Evolutionary conservation across 805 yeast genomes (phyloP).

Genomic region (Candida maltosa): DNA sequence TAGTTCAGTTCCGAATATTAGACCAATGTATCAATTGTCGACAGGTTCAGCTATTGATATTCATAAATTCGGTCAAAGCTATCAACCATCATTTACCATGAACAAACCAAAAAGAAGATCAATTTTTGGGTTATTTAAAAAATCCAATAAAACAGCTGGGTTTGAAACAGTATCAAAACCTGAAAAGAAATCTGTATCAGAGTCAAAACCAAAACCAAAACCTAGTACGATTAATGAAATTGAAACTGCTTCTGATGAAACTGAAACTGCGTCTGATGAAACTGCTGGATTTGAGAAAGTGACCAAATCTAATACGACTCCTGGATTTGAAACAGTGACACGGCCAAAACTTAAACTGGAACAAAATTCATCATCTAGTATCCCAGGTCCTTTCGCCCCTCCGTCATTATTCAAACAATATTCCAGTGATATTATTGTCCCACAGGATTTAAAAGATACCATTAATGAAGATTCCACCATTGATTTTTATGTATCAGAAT

Average conservation of each 20-base stretch:
- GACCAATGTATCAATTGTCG: slow-evolving; percentile 14
- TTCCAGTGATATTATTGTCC: too few relatives aligned
- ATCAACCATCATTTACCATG: slow-evolving; percentile 32
- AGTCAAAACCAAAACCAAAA: not conserved
- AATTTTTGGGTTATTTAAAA: slow-evolving; percentile 34
- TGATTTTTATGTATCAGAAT: slow-evolving; percentile 35
- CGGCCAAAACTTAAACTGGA: too few relatives aligned
- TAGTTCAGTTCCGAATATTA: slow-evolving; percentile 7
- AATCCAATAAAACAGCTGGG: slow-evolving; percentile 11
- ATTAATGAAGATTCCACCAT: slow-evolving; percentile 36
- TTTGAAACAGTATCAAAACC: too few relatives aligned
- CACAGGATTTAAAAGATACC: slow-evolving; percentile 31
- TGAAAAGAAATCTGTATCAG: not conserved
- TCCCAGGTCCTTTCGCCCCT: slow-evolving; percentile 43
- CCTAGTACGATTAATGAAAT: not conserved
- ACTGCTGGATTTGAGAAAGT: too few relatives aligned
- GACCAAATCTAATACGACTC: slow-evolving; percentile 2
- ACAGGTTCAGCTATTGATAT: slow-evolving; percentile 39
- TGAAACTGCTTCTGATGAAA: too few relatives aligned
- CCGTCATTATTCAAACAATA: too few relatives aligned
- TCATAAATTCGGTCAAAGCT: slow-evolving; percentile 34
- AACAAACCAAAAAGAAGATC: slow-evolving; percentile 21
- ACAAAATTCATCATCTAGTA: not conserved
- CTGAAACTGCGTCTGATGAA: not conserved
- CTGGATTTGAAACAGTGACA: slow-evolving; percentile 5